Evolutionary conservation across 1,284 basidiomycete species (phyloP).

Genomic region (Somion occarium): DNA sequence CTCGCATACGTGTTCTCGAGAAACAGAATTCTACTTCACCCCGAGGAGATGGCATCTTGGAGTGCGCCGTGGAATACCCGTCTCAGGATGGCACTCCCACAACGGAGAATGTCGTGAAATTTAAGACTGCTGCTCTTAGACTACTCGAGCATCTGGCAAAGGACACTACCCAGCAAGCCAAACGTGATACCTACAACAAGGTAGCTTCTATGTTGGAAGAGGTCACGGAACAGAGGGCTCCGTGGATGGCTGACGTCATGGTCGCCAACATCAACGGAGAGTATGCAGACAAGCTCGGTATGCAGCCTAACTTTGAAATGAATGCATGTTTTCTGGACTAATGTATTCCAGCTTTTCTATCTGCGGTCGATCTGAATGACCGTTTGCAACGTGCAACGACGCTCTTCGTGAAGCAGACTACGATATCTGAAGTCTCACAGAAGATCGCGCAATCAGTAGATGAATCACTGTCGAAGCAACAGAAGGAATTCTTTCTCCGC

Average conservation of each 20-base stretch:
- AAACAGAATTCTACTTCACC: slow-evolving; percentile 20
- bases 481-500: slow-evolving; percentile 78
- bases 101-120: slow-evolving; percentile 51
- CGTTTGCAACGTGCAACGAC: slow-evolving; percentile 61
- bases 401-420: slow-evolving; percentile 66
- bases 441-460: slow-evolving; percentile 77
- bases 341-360: slow-evolving; percentile 46
- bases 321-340: background rate
- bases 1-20: slow-evolving; percentile 44
- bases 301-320: slow-evolving; percentile 21
- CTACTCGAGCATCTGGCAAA: slow-evolving; percentile 63
- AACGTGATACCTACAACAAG: slow-evolving; percentile 60
- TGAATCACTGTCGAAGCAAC: slow-evolving; percentile 74
- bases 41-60: slow-evolving; percentile 25
- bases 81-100: slow-evolving; percentile 43
- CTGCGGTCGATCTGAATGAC: slow-evolving; percentile 48
- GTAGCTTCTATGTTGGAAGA: slow-evolving; percentile 63
- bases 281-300: slow-evolving; percentile 67
- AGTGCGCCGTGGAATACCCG: slow-evolving; percentile 47
- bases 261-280: slow-evolving; percentile 59
- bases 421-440: slow-evolving; percentile 71
- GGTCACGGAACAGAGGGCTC: slow-evolving; percentile 50
- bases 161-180: slow-evolving; percentile 50
- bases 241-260: slow-evolving; percentile 73
- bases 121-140: slow-evolving; percentile 60